phyloP scores from a whole-genome alignment of 1,284 basidiomycete species.

The Meripilus lineatus region DNA sequence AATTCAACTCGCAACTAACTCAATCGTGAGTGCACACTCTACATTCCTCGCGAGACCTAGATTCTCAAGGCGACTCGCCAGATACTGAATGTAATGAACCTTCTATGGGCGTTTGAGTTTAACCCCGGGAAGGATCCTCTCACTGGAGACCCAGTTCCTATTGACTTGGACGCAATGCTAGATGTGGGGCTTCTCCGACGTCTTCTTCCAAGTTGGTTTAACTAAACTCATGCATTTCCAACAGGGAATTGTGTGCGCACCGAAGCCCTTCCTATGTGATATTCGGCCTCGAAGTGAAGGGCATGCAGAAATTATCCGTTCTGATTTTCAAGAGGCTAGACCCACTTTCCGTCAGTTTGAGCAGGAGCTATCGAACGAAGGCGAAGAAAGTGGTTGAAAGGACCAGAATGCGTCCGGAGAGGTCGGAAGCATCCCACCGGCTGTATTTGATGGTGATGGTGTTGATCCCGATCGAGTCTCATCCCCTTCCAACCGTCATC shows the following conservation, averaged over 20 bases:
- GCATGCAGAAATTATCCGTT: conserved; percentile 8
- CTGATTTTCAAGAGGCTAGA: conserved; percentile 4
- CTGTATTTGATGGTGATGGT: too few species aligned
- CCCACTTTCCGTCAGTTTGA: conserved; percentile 7
- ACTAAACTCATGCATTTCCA: background rate
- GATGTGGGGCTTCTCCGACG: conserved; percentile 1
- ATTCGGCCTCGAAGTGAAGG: conserved; percentile 7
- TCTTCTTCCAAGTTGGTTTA: background rate
- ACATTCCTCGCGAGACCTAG: background rate
- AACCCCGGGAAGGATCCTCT: background rate
- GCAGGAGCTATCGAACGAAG: conserved; percentile 5
- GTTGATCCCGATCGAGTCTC: too few species aligned
- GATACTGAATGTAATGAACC: conserved; percentile 1
- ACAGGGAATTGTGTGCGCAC: conserved; percentile 5
- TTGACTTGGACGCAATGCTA: background rate
- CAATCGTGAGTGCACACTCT: conserved; percentile 9
- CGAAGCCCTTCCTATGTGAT: conserved; percentile 10
- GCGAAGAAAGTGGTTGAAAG: too few species aligned
- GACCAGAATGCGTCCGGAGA: too few species aligned
- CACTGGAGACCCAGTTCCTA: background rate
- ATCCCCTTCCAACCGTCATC: too few species aligned
- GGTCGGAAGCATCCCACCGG: too few species aligned
- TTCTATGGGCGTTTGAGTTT: conserved; percentile 8
- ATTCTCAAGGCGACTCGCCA: background rate
- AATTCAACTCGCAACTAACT: conserved; percentile 11